Base-by-base conservation (phyloP, 176 grass and related monocot genomes). In the Rhynchospora breviuscula region DNA sequence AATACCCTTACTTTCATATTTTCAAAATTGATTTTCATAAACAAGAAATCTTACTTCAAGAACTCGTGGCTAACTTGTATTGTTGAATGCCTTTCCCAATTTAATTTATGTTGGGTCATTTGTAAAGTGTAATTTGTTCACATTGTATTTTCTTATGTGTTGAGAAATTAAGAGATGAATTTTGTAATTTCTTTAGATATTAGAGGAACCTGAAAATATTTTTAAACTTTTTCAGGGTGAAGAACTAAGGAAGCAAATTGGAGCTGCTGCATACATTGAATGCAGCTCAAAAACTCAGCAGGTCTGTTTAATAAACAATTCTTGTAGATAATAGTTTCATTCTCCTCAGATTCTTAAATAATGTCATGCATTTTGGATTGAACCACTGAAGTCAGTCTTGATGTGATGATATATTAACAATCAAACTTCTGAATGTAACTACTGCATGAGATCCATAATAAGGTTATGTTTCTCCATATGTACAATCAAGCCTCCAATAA, bases 271-370 rank as follows among this genome's bases (percentile, higher is more conserved):
- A 49, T 98, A 93, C 54, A 94, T 93, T 2, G 90, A 98, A 29
- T 94, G 92, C 83, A 91, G 95, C 85, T 98, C 95, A 0, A 98
- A 94, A 85, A 98, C 95, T 3, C 90, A 98, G 78, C 90, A 91
- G 92, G 92, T 97, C 72, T 8, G 18, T 17, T 46, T 44, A 33
- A 18, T n/a, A 45, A 43, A 45, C 45, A 0, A 43, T 44, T 15
- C 21, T 67, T 7, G n/a, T 10, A 67, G 63, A 63, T 17, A 63
- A 17, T 63, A 17, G 17, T 17, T 63, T 4, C 19, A 63, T 63
- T 17, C 6, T 19, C 59, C 8, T 63, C 19, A 63, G 19, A 63
- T 17, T 3, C 2, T 15, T 6, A 17, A 14, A 15, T 6, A 13
- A 11, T 63, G 19, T 18, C 9, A 63, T 25, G 31, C 21, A 11